Evolutionary conservation across 2,329 filamentous ascomycete genomes (phyloP).

Genomic region (Colletotrichum lupini): DNA sequence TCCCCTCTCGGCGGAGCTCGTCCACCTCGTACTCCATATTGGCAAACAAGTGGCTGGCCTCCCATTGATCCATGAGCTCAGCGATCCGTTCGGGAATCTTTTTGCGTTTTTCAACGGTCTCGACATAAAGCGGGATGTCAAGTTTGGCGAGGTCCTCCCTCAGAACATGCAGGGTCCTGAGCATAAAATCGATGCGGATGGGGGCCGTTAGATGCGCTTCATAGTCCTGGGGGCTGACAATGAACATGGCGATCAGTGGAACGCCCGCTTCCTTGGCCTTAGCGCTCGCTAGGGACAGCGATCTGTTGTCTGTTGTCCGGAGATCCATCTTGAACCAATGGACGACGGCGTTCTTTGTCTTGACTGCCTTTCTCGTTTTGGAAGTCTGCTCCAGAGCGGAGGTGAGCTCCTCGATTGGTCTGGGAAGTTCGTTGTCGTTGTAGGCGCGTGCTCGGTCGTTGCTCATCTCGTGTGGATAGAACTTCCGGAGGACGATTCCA

Average conservation of each 20-base stretch:
- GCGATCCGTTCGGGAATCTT: constrained; percentile 70
- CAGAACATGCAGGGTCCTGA: constrained; percentile 76
- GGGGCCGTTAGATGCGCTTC: constrained; percentile 82
- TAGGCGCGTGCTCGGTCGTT: constrained; percentile 82
- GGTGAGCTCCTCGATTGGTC: constrained; percentile 78
- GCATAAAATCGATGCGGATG: constrained; percentile 80
- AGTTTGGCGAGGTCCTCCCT: constrained; percentile 74
- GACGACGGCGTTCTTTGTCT: constrained; percentile 72
- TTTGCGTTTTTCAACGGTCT: constrained; percentile 75
- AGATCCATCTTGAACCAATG: constrained; percentile 95
- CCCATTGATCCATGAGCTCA: constrained; percentile 77
- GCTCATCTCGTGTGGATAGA: constrained; percentile 88
- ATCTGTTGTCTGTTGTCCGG: constrained; percentile 78
- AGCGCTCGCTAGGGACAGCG: constrained; percentile 73
- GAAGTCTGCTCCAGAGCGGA: constrained; percentile 71
- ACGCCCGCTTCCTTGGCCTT: constrained; percentile 74
- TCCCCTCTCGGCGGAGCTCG: constrained; percentile 81
- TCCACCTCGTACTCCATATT: constrained; percentile 95
- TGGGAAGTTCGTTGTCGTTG: constrained; percentile 73
- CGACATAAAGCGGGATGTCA: constrained; percentile 82
- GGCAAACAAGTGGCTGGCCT: constrained; percentile 78
- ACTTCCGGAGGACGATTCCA: constrained; percentile 77
- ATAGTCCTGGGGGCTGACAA: constrained; percentile 86
- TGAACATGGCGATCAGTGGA: constrained; percentile 80
- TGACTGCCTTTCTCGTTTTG: constrained; percentile 60